These are phyloP conservation scores for Plasmodium inui DNA, from an alignment of 169 alveolate genomes.

Conservation along the genomic window DNA sequence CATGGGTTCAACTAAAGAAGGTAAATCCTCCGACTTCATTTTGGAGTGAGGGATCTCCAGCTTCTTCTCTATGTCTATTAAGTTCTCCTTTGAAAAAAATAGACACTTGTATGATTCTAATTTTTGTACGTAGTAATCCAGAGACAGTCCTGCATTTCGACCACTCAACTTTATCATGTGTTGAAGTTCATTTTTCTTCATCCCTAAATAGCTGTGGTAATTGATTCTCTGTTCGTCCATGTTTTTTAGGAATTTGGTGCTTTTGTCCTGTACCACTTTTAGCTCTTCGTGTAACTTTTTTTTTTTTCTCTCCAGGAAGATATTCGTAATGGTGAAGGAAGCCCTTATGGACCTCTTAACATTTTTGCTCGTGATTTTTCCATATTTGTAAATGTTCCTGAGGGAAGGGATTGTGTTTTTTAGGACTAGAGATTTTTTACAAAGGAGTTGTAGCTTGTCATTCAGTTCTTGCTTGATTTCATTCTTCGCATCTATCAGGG, in stretches of 20 bases:
- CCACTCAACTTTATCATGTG: conserved; percentile 66
- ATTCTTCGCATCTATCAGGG: conserved; percentile 56
- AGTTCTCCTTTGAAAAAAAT: conserved; percentile 62
- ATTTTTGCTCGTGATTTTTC: conserved; percentile 68
- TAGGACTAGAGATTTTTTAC: conserved; percentile 33
- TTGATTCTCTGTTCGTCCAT: conserved; percentile 64
- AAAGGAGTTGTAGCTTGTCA: conserved; percentile 28
- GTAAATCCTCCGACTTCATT: conserved; percentile 47
- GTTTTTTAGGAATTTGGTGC: conserved; percentile 41
- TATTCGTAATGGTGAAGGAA: conserved; percentile 44
- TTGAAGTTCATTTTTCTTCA: conserved; percentile 62
- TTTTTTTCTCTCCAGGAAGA: conserved; percentile 28
- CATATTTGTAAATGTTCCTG: conserved; percentile 54
- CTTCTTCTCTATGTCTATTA: conserved; percentile 57
- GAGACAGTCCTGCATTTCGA: conserved; percentile 60
- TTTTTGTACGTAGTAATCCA: conserved; percentile 59
- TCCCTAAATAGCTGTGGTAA: conserved; percentile 56
- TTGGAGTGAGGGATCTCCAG: conserved; percentile 66
- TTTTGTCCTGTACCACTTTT: conserved; percentile 50
- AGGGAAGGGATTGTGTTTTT: conserved; percentile 58
- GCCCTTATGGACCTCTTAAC: conserved; percentile 52
- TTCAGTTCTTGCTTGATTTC: conserved; percentile 64
- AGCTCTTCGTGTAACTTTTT: conserved; percentile 20
- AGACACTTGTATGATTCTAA: conserved; percentile 67
- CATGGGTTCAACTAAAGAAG: conserved; percentile 8